Base-by-base conservation (phyloP, 768 basidiomycete species). In the Ephemerocybe angulata region DNA sequence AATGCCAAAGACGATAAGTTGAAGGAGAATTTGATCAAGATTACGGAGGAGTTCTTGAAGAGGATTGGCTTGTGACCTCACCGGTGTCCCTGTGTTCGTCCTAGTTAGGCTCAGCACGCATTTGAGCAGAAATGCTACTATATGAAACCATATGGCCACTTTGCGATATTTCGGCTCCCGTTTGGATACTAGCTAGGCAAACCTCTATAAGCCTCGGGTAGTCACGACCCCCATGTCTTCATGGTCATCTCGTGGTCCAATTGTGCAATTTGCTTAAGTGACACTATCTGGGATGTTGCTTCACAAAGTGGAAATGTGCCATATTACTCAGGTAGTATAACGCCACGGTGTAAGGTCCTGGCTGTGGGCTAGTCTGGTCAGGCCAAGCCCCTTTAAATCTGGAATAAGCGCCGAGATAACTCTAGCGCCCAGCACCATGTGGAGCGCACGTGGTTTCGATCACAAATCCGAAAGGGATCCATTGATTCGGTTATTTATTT, bases 21-120 rank as follows among this genome's bases (percentile, higher is more conserved):
- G 49, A 73, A 68, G 28, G 61, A 65, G 44, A 76, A 77, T 57
- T 58, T 78, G 24, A 76, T 72, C 67, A 60, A 67, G 15, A 72
- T 70, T 5, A 72, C 73, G 6, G 69, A 72, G 61, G 58, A 55
- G 12, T 41, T 75, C 15, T 40, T 76, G 56, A 56, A 60, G 46
- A 62, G 64, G 12, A 59, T 70, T 17, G 48, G 31, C 10, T 13
- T 50, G n/a, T 50, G 17, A 30, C 4, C 5, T 48, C n/a, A 19
- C 17, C 38, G n/a, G 38, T 10, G 21, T 8, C 38, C n/a, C 15
- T n/a, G n/a, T n/a, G 21, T 41, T 41, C 38, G 38, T 41, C n/a
- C 17, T 41, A 8, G 5, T n/a, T 6, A 7, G 38, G 33, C 33
- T 8, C 33, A 17, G 8, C 17, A 8, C 33, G 8, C 17, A 17